Evolutionary conservation across 2,329 filamentous ascomycete genomes (phyloP), one percentile per base, ranked within the genome.

Genomic region (Colletotrichum liriopes): DNA sequence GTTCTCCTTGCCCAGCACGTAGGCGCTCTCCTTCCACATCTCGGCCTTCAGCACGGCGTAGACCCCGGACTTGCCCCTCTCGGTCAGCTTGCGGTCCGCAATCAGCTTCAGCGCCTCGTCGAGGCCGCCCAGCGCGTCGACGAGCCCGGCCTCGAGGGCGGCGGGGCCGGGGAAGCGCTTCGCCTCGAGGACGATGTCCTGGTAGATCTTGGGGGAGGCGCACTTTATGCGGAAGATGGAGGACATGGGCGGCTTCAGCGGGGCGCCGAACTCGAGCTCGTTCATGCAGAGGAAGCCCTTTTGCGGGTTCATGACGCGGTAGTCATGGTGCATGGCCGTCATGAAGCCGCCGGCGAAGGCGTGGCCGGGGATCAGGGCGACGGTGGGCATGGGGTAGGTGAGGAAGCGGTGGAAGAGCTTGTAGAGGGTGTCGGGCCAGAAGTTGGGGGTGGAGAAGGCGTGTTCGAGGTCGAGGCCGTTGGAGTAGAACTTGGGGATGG

Each of bases 301-400:
- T 1, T 86, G 78, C 0, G 92, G 88, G 78, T 93, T 93, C 84
- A 94, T 93, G 75, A 96, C 86, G 37, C 94, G 90, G 84, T 96
- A 96, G 83, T 96, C 93, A 82, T 95, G 93, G 82, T 93, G 90
- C 89, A 94, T 93, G 71, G 93, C 90, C 12, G 93, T 85, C 91
- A 96, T 95, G 73, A 95, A 85, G n/a, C 93, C 94, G 56, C 90
- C 94, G 7, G 94, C 94, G 80, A 95, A 96, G 66, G 92, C 90
- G 81, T 97, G 94, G 29, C 94, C 94, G 77, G 94, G 94, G 66
- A 96, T 78, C 11, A 95, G 85, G n/a, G 93, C 92, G 61, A 96
- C 82, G 3, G 93, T 96, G 32, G 94, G 94, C 93, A 95, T 94
- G 18, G 93, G 93, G 78, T 91, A 96, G 62, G 82, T 82, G 32